phyloP scores from a whole-genome alignment of 148 eudicot species.

The Fagopyrum homotropicum region DNA sequence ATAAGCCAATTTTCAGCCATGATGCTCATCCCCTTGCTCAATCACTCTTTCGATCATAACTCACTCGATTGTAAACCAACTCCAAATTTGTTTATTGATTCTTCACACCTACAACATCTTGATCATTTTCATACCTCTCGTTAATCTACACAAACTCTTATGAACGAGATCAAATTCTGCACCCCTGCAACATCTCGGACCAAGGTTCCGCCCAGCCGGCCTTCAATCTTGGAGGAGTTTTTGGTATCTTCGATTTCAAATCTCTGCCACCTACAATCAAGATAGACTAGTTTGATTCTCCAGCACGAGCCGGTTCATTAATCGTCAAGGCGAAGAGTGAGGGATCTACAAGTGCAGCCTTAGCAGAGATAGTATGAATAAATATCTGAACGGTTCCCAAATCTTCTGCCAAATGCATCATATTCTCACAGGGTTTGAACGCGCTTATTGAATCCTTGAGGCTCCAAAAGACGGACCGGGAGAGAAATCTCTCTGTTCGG shows the following conservation, averaged over 20 bases:
- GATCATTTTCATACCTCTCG: too few relatives aligned
- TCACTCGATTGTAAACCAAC: too few relatives aligned
- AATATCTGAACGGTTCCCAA: slow-evolving; percentile 68
- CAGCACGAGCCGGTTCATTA: slow-evolving; percentile 23
- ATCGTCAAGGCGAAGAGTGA: slow-evolving; percentile 84
- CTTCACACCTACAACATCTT: too few relatives aligned
- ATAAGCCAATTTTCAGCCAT: too few relatives aligned
- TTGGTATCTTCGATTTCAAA: neutral
- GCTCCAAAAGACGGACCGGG: slow-evolving; percentile 45
- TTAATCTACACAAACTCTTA: too few relatives aligned
- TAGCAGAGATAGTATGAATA: slow-evolving; percentile 44
- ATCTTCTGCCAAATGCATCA: slow-evolving; percentile 52
- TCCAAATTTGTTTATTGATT: too few relatives aligned
- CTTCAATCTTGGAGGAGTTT: neutral
- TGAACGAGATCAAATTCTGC: too few relatives aligned
- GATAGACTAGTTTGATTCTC: neutral
- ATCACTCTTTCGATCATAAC: too few relatives aligned
- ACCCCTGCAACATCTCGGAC: slow-evolving; percentile 24
- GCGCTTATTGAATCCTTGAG: slow-evolving; percentile 50
- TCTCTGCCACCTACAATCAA: neutral
- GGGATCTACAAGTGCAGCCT: slow-evolving; percentile 57
- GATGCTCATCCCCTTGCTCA: too few relatives aligned
- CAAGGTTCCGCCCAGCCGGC: slow-evolving; percentile 29
- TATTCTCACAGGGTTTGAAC: slow-evolving; percentile 50
- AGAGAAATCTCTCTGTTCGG: neutral